Percentiles rank a stretch among this genome's conserved stretches.
Conservation (phyloP, 1,284 basidiomycete genomes). For the Anthracocystis walkeri region DNA sequence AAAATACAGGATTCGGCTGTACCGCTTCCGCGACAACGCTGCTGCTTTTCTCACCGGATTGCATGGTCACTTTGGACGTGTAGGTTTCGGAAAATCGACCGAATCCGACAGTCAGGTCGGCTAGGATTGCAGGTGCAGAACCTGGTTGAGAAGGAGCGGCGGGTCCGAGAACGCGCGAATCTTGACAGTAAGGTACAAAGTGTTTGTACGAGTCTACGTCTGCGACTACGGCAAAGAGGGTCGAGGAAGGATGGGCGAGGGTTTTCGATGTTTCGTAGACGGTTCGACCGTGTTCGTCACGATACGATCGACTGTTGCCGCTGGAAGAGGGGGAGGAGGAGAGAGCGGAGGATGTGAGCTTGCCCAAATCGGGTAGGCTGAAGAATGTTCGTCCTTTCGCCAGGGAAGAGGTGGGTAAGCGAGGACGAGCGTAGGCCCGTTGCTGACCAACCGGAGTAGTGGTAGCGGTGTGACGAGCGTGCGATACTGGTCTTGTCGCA, state of each 20-base stretch:
- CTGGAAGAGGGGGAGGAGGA: constrained; percentile 8
- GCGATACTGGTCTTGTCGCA: constrained; percentile 14
- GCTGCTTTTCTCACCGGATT: constrained; percentile 74
- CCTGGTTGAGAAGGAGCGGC: background rate
- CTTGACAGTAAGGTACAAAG: constrained; percentile 90
- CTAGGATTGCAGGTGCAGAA: constrained; percentile 71
- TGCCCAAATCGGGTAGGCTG: constrained; percentile 45
- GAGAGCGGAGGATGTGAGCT: constrained; percentile 33
- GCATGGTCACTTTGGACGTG: constrained; percentile 83
- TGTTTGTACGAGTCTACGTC: constrained; percentile 86
- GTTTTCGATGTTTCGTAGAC: constrained; percentile 43
- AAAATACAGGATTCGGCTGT: constrained; percentile 79
- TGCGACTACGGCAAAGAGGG: constrained; percentile 87
- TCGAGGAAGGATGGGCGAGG: constrained; percentile 66
- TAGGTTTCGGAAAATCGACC: constrained; percentile 88
- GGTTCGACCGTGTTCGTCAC: constrained; percentile 30
- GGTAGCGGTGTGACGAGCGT: constrained; percentile 16
- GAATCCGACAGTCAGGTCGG: constrained; percentile 89
- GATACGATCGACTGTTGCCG: constrained; percentile 21
- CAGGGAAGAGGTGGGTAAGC: background rate
- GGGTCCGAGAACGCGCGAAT: constrained; percentile 76
- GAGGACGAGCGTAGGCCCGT: constrained; percentile 6
- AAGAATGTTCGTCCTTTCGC: constrained; percentile 30
- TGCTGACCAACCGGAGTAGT: constrained; percentile 21
- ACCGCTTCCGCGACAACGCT: constrained; percentile 45